phyloP scores from a whole-genome alignment of 2,329 filamentous ascomycete genomes.

The Aspergillus uvarum region DNA sequence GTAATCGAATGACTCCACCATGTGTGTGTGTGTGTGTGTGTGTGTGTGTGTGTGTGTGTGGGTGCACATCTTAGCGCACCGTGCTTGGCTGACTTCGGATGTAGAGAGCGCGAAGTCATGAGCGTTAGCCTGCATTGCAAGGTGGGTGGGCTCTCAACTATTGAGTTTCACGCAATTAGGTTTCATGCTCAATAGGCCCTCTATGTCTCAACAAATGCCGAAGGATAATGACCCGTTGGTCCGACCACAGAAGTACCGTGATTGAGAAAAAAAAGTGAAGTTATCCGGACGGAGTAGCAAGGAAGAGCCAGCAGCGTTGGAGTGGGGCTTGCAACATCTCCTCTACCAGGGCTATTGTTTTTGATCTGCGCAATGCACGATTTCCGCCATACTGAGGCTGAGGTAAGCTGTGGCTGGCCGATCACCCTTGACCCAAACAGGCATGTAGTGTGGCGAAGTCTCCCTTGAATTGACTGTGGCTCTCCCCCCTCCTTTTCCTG shows the following conservation, averaged over 20 bases:
- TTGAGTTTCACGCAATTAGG: background rate
- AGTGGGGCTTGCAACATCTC: background rate
- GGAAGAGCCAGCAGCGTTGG: background rate
- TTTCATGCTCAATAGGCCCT: background rate
- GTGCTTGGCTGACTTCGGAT: background rate
- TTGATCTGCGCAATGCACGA: background rate
- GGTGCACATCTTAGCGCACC: background rate
- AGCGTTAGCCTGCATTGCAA: background rate
- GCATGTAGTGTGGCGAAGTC: constrained; percentile 8
- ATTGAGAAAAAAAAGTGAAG: background rate
- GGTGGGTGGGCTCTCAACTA: background rate
- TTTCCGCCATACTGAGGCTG: constrained; percentile 6
- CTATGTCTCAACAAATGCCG: background rate
- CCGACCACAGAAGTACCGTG: background rate
- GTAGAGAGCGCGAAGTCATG: background rate
- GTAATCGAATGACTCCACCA: background rate
- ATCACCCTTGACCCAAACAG: background rate
- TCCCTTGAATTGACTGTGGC: background rate
- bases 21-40: background rate
- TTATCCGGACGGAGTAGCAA: background rate
- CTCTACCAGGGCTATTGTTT: background rate
- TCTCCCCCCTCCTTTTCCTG: background rate
- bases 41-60: background rate
- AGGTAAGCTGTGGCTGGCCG: constrained; percentile 1
- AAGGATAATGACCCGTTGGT: background rate